Conservation (phyloP, 805 yeast genomes). For the Candida sphagnicola region DNA sequence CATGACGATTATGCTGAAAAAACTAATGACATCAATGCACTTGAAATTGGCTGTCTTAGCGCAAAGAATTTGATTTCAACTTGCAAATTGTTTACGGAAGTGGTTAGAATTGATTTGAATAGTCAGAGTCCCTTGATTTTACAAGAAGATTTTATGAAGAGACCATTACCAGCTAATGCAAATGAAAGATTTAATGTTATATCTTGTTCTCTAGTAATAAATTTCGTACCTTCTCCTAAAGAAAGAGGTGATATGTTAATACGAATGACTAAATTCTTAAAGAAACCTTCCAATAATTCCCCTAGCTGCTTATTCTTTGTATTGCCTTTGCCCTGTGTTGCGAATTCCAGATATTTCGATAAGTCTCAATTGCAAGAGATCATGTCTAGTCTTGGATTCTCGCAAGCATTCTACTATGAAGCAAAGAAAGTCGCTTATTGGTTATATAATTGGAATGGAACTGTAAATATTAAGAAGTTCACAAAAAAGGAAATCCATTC, state of each 20-base stretch:
- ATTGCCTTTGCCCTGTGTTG: constrained; percentile 81
- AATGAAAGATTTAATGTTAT: constrained; percentile 56
- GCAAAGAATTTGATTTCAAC: constrained; percentile 65
- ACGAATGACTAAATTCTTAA: constrained; percentile 55
- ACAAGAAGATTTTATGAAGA: constrained; percentile 81
- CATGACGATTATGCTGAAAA: constrained; percentile 15
- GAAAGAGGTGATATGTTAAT: constrained; percentile 76
- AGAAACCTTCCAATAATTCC: constrained; percentile 18
- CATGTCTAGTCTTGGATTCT: constrained; percentile 60
- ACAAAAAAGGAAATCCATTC: constrained; percentile 49
- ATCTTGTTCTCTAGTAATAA: constrained; percentile 83
- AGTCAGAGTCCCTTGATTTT: constrained; percentile 70
- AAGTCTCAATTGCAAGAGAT: constrained; percentile 39
- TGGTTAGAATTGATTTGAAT: constrained; percentile 71
- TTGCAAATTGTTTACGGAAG: constrained; percentile 45
- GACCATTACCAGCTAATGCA: constrained; percentile 51
- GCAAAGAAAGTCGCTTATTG: constrained; percentile 74
- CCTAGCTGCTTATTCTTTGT: constrained; percentile 64
- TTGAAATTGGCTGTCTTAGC: constrained; percentile 84
- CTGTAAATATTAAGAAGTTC: constrained; percentile 11
- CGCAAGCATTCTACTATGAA: constrained; percentile 41
- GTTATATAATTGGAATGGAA: constrained; percentile 51
- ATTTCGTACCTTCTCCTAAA: constrained; percentile 74
- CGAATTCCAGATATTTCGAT: constrained; percentile 76
- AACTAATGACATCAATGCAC: constrained; percentile 32